Base-by-base conservation (phyloP, 805 yeast genomes). In the Suhomyces canberraensis region DNA sequence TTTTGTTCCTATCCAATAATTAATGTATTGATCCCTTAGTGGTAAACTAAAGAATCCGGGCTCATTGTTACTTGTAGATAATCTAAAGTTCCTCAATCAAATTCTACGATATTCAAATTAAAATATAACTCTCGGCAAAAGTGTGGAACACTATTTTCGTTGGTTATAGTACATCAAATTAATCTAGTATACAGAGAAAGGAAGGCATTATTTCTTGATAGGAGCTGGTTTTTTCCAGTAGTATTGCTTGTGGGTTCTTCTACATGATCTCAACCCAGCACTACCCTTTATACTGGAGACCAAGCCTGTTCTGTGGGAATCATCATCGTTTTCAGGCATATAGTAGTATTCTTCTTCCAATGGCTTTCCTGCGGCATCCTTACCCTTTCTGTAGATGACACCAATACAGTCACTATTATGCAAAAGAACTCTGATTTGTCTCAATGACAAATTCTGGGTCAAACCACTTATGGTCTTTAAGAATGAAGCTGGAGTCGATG, bases 351-450 rank as follows among this genome's bases (percentile, higher is more conserved):
- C 97, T 57, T 88, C 95, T 47, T 91, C 98, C 44, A 93, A 69
- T 3, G 85, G 86, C 58, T 89, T 88, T 8, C 98, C 98, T 2
- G 96, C 95, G 3, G 98, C 97, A 61, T 93, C 98, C 58, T 89
- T 90, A 33, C 97, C 97, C 40, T 75, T 72, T 59, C 98, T 82
- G 52, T 79, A 76, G 42, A 93, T 90, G 8, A 84, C 83, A n/a
- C 98, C 98, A 40, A 91, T 74, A 51, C 91, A 83, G 4, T 60
- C 50, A 25, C 78, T 63, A 29, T 59, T 54, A 35, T 63, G 60
- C 29, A 80, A 66, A 6, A 78, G 52, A 14, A 56, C 55, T 30
- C 76, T 66, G 11, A 78, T 59, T 39, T 69, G 68, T 20, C 64
- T 58, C 24, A 70, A 61, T 4, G 73, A 48, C 29, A 83, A 52